Conservation (phyloP, 1,284 basidiomycete genomes). For the Ganoderma meredithae region DNA sequence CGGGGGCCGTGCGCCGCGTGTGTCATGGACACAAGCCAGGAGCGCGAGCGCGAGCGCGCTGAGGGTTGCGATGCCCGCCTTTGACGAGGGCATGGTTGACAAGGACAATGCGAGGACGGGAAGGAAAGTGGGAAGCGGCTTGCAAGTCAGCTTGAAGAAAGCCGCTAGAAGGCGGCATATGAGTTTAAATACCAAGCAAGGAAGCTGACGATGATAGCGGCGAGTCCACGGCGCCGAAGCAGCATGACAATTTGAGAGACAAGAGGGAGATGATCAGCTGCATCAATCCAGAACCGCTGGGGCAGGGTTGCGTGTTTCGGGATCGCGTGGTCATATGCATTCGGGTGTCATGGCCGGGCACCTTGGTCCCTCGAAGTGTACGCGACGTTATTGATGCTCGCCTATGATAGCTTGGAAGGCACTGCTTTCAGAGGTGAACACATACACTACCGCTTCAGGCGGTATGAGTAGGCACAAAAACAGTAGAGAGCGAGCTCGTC, state of each 20-base stretch:
- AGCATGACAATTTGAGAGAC: background rate
- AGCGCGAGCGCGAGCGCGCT: slow-evolving; percentile 11
- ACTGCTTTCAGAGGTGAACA: too few species aligned
- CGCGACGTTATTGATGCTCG: too few species aligned
- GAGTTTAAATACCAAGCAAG: background rate
- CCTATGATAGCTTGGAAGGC: too few species aligned
- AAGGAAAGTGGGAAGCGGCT: background rate
- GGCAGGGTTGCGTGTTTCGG: too few species aligned
- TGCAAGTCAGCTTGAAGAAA: background rate
- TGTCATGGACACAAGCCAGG: slow-evolving; percentile 2
- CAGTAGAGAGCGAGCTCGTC: too few species aligned
- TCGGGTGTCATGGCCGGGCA: too few species aligned
- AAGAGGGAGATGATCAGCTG: too few species aligned
- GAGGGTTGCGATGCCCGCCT: background rate
- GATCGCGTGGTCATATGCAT: too few species aligned
- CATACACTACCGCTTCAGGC: too few species aligned
- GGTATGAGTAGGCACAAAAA: too few species aligned
- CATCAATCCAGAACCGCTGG: too few species aligned
- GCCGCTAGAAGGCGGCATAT: background rate
- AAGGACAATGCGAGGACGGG: background rate
- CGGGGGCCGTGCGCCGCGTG: slow-evolving; percentile 6
- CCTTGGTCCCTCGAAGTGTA: too few species aligned
- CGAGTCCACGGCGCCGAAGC: background rate
- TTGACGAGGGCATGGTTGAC: background rate
- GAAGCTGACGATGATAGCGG: background rate